A percentile compares a stretch with the other conserved stretches of the same genome.
phyloP scores from a whole-genome alignment of 805 yeast genomes.

The Candida loeiensis region DNA sequence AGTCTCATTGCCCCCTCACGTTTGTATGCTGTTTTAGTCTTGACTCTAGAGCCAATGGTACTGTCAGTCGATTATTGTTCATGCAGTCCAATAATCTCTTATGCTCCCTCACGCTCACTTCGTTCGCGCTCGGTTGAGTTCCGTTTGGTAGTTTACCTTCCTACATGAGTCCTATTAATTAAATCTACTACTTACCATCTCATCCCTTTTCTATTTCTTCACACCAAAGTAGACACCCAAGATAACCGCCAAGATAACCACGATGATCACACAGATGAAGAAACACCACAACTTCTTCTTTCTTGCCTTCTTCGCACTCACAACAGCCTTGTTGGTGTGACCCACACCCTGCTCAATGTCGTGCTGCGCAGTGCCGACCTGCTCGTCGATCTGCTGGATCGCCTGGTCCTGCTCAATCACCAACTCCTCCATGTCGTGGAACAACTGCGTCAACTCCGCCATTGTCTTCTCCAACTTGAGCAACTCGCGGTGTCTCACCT shows the following conservation, averaged over 20 bases:
- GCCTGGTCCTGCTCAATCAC: conserved; percentile 93
- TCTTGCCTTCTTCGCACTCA: conserved; percentile 84
- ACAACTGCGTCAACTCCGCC: conserved; percentile 91
- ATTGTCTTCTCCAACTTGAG: conserved; percentile 92
- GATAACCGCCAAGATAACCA: conserved; percentile 63
- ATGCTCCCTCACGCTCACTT: background rate
- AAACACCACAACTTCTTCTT: conserved; percentile 86
- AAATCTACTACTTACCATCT: no score
- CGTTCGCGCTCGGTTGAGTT: no score
- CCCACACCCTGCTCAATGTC: conserved; percentile 94
- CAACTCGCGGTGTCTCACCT: conserved; percentile 91
- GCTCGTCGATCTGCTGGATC: conserved; percentile 77
- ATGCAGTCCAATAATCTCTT: background rate
- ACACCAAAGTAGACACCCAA: conserved; percentile 59
- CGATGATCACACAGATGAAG: conserved; percentile 55
- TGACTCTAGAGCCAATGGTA: no score
- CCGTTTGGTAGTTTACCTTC: no score
- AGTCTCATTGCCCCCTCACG: no score
- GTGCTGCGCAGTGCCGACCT: conserved; percentile 77
- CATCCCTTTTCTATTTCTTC: conserved; percentile 9
- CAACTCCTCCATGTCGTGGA: conserved; percentile 93
- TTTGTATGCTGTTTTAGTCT: no score
- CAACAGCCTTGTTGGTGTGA: conserved; percentile 87
- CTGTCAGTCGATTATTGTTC: no score
- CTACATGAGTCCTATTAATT: no score